Conservation (phyloP, 345 rosid genomes). For the Citrus inodora region DNA sequence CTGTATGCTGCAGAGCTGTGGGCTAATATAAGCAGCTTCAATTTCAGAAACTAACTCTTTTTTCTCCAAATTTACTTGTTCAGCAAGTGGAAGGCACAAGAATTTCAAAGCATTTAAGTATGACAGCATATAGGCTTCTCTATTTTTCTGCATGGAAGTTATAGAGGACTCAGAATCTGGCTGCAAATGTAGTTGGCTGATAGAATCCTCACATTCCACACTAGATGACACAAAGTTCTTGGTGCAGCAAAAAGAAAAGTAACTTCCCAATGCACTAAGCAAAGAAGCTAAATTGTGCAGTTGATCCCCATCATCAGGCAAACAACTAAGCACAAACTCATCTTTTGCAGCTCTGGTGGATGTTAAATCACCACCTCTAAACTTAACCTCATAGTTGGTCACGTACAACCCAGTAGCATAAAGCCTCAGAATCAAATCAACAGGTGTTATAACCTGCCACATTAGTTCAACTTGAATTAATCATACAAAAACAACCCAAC, state of each 20-base stretch:
- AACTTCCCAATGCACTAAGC: conserved; percentile 41
- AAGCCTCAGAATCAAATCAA: conserved; percentile 56
- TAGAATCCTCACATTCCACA: conserved; percentile 16
- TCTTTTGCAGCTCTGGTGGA: conserved; percentile 31
- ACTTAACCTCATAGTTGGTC: conserved; percentile 28
- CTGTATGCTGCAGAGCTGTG: conserved; percentile 45
- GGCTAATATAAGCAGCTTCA: conserved; percentile 32
- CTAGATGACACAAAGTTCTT: conserved; percentile 22
- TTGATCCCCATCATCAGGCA: conserved; percentile 41
- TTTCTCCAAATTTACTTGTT: conserved; percentile 56
- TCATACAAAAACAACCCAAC: conserved; percentile 17
- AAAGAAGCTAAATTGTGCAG: conserved; percentile 40
- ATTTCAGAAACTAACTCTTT: conserved; percentile 45
- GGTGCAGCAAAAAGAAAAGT: conserved; percentile 33
- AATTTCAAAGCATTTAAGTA: conserved; percentile 62
- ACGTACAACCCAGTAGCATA: conserved; percentile 62
- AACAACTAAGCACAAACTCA: conserved; percentile 33
- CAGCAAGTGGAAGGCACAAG: conserved; percentile 79
- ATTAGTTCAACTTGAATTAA: conserved; percentile 19
- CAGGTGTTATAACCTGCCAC: conserved; percentile 57
- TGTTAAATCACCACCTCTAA: conserved; percentile 26
- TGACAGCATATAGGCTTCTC: conserved; percentile 33
- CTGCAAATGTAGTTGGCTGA: conserved; percentile 15
- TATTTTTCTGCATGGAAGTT: conserved; percentile 26
- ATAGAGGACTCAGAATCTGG: conserved; percentile 26